Evolutionary conservation across 2,329 filamentous ascomycete genomes (phyloP).

Genomic region (Venturia nashicola): DNA sequence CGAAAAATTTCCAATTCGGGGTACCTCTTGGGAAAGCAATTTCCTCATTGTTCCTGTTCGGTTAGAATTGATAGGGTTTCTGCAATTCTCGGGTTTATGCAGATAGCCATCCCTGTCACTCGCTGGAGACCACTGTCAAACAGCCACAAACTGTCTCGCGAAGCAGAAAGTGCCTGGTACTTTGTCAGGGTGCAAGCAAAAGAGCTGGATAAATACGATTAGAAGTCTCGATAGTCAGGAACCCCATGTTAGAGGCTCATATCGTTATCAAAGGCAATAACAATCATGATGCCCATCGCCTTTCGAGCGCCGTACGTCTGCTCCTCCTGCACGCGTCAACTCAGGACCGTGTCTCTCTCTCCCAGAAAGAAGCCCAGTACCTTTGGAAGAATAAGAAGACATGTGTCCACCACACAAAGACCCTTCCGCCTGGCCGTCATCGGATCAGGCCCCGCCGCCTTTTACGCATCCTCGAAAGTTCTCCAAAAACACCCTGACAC

Average conservation of each 20-base stretch:
- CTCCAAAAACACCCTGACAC: slow-evolving; percentile 58
- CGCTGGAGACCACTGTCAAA: not conserved
- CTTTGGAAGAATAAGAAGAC: not conserved
- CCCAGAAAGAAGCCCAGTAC: too few relatives aligned
- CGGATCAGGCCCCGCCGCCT: slow-evolving; percentile 89
- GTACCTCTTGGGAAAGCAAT: not conserved
- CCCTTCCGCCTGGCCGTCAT: slow-evolving; percentile 75
- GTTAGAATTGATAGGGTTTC: not conserved
- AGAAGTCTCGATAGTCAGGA: not conserved
- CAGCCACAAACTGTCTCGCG: not conserved
- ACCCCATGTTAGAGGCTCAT: not conserved
- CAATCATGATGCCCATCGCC: not conserved
- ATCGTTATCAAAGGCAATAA: not conserved
- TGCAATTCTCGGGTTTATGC: not conserved
- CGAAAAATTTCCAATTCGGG: not conserved
- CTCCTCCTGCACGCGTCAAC: slow-evolving; percentile 17
- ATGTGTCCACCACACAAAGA: slow-evolving; percentile 13
- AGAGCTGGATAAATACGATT: not conserved
- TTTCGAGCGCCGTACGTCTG: slow-evolving; percentile 16
- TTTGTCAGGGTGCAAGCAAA: not conserved
- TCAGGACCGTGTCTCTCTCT: slow-evolving; percentile 8
- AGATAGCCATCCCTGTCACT: not conserved
- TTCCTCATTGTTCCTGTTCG: not conserved
- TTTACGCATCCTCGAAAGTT: slow-evolving; percentile 82
- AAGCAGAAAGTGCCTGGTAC: not conserved